Conservation (phyloP, 1,139 yeast genomes). For the Geotrichum klebahnii region DNA sequence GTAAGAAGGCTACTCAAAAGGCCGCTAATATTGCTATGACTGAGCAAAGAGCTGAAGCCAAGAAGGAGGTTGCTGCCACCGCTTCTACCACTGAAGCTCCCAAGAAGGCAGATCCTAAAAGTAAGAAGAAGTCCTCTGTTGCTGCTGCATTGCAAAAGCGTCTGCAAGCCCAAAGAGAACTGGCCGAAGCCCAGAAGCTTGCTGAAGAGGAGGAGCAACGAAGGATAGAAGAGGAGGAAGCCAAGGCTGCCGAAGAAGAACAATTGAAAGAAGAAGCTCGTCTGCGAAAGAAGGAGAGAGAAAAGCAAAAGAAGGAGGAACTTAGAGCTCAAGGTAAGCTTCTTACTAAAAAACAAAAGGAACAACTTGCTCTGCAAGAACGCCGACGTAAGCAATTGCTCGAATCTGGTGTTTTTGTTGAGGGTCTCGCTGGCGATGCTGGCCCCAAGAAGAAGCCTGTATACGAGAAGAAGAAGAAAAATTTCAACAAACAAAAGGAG, state of each 20-base stretch:
- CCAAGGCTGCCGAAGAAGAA: constrained; percentile 49
- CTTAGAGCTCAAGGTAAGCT: constrained; percentile 85
- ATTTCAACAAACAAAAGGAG: constrained; percentile 38
- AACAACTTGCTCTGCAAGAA: constrained; percentile 80
- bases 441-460: constrained; percentile 68
- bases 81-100: constrained; percentile 38
- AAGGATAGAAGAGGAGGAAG: constrained; percentile 62
- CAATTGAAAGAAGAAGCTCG: constrained; percentile 67
- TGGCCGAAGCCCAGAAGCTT: constrained; percentile 65
- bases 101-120: constrained; percentile 32
- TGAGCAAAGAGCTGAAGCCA: constrained; percentile 36
- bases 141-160: constrained; percentile 58
- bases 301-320: constrained; percentile 78
- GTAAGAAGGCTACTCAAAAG: constrained; percentile 76
- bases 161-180: constrained; percentile 75
- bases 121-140: constrained; percentile 39
- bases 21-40: constrained; percentile 53
- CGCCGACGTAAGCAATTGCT: constrained; percentile 85
- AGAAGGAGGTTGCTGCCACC: constrained; percentile 34
- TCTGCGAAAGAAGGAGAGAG: constrained; percentile 66
- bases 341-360: constrained; percentile 86
- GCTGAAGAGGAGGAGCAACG: constrained; percentile 54
- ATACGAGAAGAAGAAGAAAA: constrained; percentile 68
- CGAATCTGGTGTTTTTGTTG: constrained; percentile 68
- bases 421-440: constrained; percentile 53